phyloP scores from a whole-genome alignment of 768 basidiomycete genomes.

The Termitomyces sp. region DNA sequence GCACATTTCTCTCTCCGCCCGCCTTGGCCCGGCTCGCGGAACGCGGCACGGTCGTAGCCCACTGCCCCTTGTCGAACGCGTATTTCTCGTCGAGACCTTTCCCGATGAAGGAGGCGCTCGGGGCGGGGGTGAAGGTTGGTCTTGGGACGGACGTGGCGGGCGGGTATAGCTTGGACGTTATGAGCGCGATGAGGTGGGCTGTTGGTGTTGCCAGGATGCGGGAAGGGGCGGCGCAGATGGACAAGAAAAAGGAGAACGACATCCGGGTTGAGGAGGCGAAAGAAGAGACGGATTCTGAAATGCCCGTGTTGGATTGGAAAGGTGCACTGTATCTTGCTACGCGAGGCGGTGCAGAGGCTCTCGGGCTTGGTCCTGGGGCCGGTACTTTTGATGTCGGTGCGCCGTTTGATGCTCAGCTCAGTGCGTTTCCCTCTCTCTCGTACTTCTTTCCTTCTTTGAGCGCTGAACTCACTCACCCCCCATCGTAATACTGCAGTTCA shows the following conservation, averaged over 20 bases:
- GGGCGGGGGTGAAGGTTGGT: slow-evolving; percentile 60
- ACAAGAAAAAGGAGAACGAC: slow-evolving; percentile 17
- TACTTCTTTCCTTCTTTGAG: not conserved
- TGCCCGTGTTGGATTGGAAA: slow-evolving; percentile 65
- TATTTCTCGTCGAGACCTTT: slow-evolving; percentile 79
- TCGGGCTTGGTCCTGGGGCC: slow-evolving; percentile 44
- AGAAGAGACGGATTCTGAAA: too few relatives aligned
- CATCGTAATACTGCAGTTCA: slow-evolving; percentile 32
- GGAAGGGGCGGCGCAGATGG: slow-evolving; percentile 34
- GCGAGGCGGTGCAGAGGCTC: slow-evolving; percentile 65
- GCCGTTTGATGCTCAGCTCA: slow-evolving; percentile 67
- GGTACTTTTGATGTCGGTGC: slow-evolving; percentile 55
- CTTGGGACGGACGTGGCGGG: slow-evolving; percentile 86
- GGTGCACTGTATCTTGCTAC: slow-evolving; percentile 81
- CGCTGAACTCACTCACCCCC: too few relatives aligned
- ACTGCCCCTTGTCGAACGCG: slow-evolving; percentile 85
- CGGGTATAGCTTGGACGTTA: slow-evolving; percentile 76
- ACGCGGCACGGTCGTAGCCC: slow-evolving; percentile 62
- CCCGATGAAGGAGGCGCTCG: slow-evolving; percentile 64
- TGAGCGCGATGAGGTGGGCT: slow-evolving; percentile 74
- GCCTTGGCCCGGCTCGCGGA: slow-evolving; percentile 45
- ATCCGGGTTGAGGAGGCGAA: slow-evolving; percentile 3
- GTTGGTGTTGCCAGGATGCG: slow-evolving; percentile 68
- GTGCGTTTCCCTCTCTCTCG: slow-evolving; percentile 37
- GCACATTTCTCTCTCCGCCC: slow-evolving; percentile 64